A percentile compares a stretch with the other conserved stretches of the same genome.
phyloP scores from a whole-genome alignment of 2,329 filamentous ascomycete genomes.

The Fusarium sp. region DNA sequence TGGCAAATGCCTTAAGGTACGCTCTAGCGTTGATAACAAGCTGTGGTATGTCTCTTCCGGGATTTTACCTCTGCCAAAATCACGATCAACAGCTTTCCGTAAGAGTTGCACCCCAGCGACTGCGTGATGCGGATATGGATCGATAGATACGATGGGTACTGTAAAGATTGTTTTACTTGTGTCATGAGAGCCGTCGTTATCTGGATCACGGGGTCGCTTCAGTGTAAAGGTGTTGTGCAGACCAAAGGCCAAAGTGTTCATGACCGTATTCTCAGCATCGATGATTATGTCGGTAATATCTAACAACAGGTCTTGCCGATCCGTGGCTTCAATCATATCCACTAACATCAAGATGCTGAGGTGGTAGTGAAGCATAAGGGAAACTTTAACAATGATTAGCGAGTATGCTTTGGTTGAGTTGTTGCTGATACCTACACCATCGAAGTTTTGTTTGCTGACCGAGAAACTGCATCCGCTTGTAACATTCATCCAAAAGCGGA shows the following conservation, averaged over 20 bases:
- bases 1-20: slow-evolving; percentile 48
- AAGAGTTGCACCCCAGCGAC: slow-evolving; percentile 52
- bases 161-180: slow-evolving; percentile 27
- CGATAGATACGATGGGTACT: slow-evolving; percentile 52
- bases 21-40: slow-evolving; percentile 48
- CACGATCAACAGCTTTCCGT: slow-evolving; percentile 51
- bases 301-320: slow-evolving; percentile 47
- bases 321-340: slow-evolving; percentile 51
- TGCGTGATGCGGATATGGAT: slow-evolving; percentile 53
- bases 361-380: slow-evolving; percentile 54
- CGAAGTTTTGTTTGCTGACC: slow-evolving; percentile 52
- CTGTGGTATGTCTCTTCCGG: slow-evolving; percentile 47
- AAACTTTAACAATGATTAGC: slow-evolving; percentile 37
- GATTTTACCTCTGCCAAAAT: slow-evolving; percentile 48
- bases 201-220: slow-evolving; percentile 1
- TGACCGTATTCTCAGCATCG: slow-evolving; percentile 52
- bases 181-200: not conserved
- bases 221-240: slow-evolving; percentile 49
- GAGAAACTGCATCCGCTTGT: slow-evolving; percentile 52
- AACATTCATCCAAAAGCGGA: slow-evolving; percentile 50
- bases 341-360: slow-evolving; percentile 53
- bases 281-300: slow-evolving; percentile 45
- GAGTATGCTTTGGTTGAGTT: rapidly evolving
- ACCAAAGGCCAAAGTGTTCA: slow-evolving; percentile 53
- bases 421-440: slow-evolving; percentile 48